These are phyloP conservation scores for Naganishia antarctica DNA, from an alignment of 768 basidiomycete genomes.

Conservation along the genomic window DNA sequence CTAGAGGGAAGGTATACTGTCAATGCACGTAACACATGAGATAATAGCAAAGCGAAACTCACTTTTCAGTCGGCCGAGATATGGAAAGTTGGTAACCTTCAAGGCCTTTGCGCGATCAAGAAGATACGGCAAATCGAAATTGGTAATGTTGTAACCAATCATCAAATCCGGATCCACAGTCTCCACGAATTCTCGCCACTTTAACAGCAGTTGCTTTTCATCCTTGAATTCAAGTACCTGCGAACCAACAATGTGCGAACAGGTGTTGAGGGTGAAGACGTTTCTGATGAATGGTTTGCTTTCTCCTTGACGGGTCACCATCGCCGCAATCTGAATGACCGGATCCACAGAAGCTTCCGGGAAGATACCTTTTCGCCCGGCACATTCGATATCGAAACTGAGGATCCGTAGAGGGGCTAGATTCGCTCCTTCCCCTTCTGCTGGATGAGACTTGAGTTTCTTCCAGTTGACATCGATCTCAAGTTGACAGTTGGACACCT, in stretches of 20 bases:
- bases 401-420: constrained; percentile 89
- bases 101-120: constrained; percentile 84
- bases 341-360: constrained; percentile 86
- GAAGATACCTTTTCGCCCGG: constrained; percentile 93
- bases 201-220: constrained; percentile 66
- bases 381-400: constrained; percentile 99
- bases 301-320: constrained; percentile 97
- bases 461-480: constrained; percentile 76
- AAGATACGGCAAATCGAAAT: constrained; percentile 95
- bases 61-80: constrained; percentile 73
- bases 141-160: constrained; percentile 90
- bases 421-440: constrained; percentile 86
- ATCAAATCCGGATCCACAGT: constrained; percentile 90
- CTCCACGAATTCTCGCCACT: constrained; percentile 86
- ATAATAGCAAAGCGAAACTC: constrained; percentile 33
- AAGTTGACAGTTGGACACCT: constrained; percentile 78
- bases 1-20: constrained; percentile 51
- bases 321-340: constrained; percentile 97
- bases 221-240: constrained; percentile 80
- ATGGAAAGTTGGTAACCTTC: constrained; percentile 65
- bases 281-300: constrained; percentile 90
- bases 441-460: constrained; percentile 77
- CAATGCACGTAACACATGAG: neutral
- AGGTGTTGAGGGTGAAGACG: constrained; percentile 89
- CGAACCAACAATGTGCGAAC: constrained; percentile 93